phyloP scores from a whole-genome alignment of 169 alveolate species.

The Plasmodium vivax region DNA sequence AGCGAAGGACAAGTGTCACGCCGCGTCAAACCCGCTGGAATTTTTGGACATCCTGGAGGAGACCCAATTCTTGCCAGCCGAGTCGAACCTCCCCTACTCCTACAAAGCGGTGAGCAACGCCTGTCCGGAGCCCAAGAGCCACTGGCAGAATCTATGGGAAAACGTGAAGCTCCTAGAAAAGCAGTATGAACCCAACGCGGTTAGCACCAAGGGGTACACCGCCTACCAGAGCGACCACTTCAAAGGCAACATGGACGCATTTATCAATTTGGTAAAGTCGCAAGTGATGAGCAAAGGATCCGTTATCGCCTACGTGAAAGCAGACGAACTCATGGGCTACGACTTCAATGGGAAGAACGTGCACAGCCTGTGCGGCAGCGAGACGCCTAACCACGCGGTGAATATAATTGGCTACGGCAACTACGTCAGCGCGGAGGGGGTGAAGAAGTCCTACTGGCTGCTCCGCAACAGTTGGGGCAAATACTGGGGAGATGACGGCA shows the following conservation, averaged over 20 bases:
- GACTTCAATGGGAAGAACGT: slow-evolving; percentile 62
- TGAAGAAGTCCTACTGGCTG: slow-evolving; percentile 9
- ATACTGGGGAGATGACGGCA: slow-evolving; percentile 14
- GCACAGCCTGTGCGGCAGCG: slow-evolving; percentile 4
- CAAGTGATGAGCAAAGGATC: slow-evolving; percentile 47
- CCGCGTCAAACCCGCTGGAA: slow-evolving; percentile 3
- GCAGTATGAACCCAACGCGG: background rate
- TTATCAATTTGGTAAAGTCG: slow-evolving; percentile 22
- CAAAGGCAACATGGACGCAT: slow-evolving; percentile 7
- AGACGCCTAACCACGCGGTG: slow-evolving; percentile 35
- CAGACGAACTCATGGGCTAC: background rate
- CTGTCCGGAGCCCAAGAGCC: background rate
- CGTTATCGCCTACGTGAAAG: slow-evolving; percentile 27
- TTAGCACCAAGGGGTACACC: background rate
- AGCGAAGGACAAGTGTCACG: background rate
- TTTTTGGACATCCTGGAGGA: background rate
- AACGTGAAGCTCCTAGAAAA: background rate
- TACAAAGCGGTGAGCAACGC: background rate
- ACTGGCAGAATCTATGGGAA: background rate
- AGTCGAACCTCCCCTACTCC: background rate
- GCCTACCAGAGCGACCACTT: background rate
- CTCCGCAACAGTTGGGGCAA: slow-evolving; percentile 49
- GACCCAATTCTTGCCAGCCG: background rate
- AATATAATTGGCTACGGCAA: slow-evolving; percentile 69
- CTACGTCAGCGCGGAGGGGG: slow-evolving; percentile 5